A percentile compares a stretch with the other conserved stretches of the same genome.
Conservation (phyloP, 805 yeast genomes). For the Zygosaccharomyces bisporus region DNA sequence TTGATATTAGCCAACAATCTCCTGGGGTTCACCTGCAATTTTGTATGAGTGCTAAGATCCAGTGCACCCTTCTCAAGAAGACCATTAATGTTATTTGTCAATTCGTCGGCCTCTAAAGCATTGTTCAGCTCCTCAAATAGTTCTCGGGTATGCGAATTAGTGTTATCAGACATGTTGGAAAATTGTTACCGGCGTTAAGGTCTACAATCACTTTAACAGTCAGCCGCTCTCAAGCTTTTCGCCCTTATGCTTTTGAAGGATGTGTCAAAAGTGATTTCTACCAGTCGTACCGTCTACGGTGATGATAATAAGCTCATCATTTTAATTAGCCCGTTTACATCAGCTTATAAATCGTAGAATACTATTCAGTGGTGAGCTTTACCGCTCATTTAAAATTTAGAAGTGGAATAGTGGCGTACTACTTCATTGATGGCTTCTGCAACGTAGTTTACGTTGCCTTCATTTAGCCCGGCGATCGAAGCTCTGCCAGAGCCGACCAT, state of each 20-base stretch:
- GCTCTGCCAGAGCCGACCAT: constrained; percentile 83
- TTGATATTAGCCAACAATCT: constrained; percentile 21
- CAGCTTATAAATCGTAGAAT: background rate
- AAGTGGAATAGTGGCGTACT: constrained; percentile 44
- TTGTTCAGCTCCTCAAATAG: constrained; percentile 12
- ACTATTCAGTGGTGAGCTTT: background rate
- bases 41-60: constrained; percentile 19
- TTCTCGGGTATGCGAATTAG: constrained; percentile 1
- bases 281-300: constrained; percentile 1
- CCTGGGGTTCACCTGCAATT: constrained; percentile 13
- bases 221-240: background rate
- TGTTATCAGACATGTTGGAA: background rate
- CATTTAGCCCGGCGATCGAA: constrained; percentile 89
- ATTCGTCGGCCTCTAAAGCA: constrained; percentile 9
- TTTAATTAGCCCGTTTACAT: background rate
- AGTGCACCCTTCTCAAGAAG: constrained; percentile 20
- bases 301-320: constrained; percentile 2
- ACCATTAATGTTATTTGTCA: constrained; percentile 14
- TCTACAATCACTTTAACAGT: background rate
- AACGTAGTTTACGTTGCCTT: constrained; percentile 68
- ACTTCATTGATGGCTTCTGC: constrained; percentile 82
- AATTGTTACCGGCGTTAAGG: background rate
- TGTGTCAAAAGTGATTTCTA: too few species aligned
- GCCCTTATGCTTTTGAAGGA: background rate
- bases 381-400: constrained; percentile 21